Base-by-base conservation (phyloP, 1,139 yeast genomes). In the Taphrina confusa region DNA sequence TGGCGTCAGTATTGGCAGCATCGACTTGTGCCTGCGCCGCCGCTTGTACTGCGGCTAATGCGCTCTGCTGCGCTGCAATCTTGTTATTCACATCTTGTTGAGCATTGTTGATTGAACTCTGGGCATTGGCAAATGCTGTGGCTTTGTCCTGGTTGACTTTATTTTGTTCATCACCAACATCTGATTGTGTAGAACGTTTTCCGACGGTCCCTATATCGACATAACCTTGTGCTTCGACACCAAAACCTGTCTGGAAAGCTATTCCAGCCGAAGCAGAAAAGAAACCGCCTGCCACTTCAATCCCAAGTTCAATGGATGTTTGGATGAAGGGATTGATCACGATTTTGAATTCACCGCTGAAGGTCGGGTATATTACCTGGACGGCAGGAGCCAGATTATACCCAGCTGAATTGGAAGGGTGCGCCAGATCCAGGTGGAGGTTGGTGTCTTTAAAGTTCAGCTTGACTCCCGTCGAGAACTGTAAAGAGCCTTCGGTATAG, bases 201-300 rank as follows among this genome's bases (percentile, higher is more conserved):
- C 14, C 18, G 16, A 36, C 16, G 14, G n/a, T 8, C 9, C n/a
- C 42, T 11, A 14, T 9, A 16, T 14, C 16, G 16, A 36, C 42
- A 36, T 36, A 12, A 14, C 42, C 42, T 14, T 36, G 42, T 9
- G 42, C 42, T 36, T 36, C 16, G 14, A 36, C 16, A 9, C 42
- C 42, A 14, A 36, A 14, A 9, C 42, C 42, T 8, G 18, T 14
- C 42, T 36, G 42, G 42, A 36, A 36, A 8, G 42, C 42, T 11
- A 36, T 36, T 9, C 42, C 42, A 8, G 42, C 42, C 14, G 42
- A 11, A 9, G 42, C 42, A n/a, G n/a, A n/a, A n/a, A n/a, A n/a
- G n/a, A n/a, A n/a, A n/a, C n/a, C n/a, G n/a, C n/a, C n/a, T n/a
- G n/a, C n/a, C n/a, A n/a, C n/a, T n/a, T n/a, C n/a, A n/a, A n/a